A percentile compares a stretch with the other conserved stretches of the same genome.
phyloP scores from a whole-genome alignment of 371 early-diverging fungal genomes.

The Phascolomyces articulosus region DNA sequence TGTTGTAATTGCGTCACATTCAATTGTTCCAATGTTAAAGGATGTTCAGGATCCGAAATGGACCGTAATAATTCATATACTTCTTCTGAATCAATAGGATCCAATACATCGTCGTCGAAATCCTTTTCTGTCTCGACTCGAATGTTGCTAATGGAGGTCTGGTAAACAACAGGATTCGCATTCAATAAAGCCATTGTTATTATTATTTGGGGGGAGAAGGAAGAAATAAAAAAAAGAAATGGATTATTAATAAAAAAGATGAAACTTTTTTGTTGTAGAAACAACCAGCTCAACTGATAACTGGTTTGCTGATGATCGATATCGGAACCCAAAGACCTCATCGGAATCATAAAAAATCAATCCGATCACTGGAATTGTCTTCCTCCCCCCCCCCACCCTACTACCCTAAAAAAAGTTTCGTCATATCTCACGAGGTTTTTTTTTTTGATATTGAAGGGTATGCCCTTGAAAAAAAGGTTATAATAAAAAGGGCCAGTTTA shows the following conservation, averaged over 20 bases:
- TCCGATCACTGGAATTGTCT: too few species aligned
- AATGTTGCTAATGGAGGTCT: constrained; percentile 49
- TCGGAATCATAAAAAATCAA: too few species aligned
- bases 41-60: constrained; percentile 99
- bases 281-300: too few species aligned
- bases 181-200: constrained; percentile 62
- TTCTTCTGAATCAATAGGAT: constrained; percentile 86
- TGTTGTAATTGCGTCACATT: constrained; percentile 90
- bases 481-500: too few species aligned
- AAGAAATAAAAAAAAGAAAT: background rate
- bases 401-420: too few species aligned
- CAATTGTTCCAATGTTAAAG: constrained; percentile 94
- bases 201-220: background rate
- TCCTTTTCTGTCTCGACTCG: constrained; percentile 62
- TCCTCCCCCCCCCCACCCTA: too few species aligned
- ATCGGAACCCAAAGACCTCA: too few species aligned
- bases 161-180: constrained; percentile 86
- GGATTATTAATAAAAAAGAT: constrained; percentile 1
- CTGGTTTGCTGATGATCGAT: too few species aligned
- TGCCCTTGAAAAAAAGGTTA: too few species aligned
- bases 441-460: too few species aligned
- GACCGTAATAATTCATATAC: constrained; percentile 94
- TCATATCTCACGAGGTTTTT: too few species aligned
- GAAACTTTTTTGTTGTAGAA: too few species aligned
- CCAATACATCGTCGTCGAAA: constrained; percentile 69